Percentiles rank a stretch among this genome's conserved stretches.
Conservation (phyloP, 139 green algal genomes). For the Ulvella scutata region DNA sequence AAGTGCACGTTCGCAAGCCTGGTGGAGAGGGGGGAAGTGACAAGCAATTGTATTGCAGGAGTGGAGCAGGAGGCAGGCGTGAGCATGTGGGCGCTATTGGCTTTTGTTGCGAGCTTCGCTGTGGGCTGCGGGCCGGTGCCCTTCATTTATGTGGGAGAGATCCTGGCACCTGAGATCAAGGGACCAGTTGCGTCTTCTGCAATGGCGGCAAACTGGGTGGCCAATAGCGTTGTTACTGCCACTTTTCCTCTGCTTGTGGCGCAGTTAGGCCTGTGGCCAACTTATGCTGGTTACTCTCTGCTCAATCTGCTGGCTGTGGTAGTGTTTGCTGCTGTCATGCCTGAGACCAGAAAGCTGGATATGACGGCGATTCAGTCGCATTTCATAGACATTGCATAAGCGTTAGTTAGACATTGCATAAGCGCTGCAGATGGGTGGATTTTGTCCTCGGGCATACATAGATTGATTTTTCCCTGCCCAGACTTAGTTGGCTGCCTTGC, state of each 20-base stretch:
- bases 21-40: too few species aligned
- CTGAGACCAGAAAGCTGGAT: constrained; percentile 35
- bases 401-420: too few species aligned
- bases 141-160: constrained; percentile 56
- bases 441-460: too few species aligned
- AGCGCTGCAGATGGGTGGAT: too few species aligned
- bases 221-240: constrained; percentile 24
- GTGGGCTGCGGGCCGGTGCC: constrained; percentile 58
- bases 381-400: too few species aligned
- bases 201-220: constrained; percentile 34
- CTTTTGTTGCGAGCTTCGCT: constrained; percentile 48
- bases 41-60: not conserved
- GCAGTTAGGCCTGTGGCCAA: constrained; percentile 19
- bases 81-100: constrained; percentile 25
- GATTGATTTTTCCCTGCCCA: too few species aligned
- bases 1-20: not conserved
- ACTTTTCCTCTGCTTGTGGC: constrained; percentile 25
- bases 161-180: constrained; percentile 53
- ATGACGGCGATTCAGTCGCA: not conserved
- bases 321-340: constrained; percentile 22
- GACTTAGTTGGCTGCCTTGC: too few species aligned
- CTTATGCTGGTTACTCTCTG: constrained; percentile 33
- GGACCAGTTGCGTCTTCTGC: constrained; percentile 24
- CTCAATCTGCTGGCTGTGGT: constrained; percentile 18
- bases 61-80: not conserved